These are phyloP conservation scores for Spinacia oleracea DNA, from an alignment of 179 eudicot species.

Conservation along the genomic window DNA sequence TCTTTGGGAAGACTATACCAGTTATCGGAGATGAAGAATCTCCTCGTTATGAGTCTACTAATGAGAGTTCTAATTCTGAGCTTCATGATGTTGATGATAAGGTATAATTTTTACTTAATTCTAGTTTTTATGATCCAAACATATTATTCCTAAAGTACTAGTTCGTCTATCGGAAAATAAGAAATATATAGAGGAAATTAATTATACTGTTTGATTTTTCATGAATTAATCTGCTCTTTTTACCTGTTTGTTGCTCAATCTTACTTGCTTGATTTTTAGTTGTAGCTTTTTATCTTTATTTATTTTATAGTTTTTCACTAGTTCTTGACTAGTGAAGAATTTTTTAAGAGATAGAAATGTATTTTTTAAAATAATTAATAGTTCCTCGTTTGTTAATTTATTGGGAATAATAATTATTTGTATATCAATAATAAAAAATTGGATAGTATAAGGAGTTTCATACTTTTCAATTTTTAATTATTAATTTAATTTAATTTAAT, in stretches of 20 bases:
- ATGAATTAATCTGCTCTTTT: background rate
- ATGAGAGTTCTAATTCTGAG: constrained; percentile 17
- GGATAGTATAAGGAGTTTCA: background rate
- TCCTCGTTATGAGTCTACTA: constrained; percentile 9
- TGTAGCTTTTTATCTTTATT: no score
- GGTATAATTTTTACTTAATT: constrained; percentile 32
- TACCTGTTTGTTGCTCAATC: constrained; percentile 31
- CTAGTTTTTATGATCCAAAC: background rate
- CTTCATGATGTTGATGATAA: constrained; percentile 23
- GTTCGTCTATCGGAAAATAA: no score
- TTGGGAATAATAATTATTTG: no score
- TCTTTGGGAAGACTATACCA: constrained; percentile 19
- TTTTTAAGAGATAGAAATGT: background rate
- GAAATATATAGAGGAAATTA: no score
- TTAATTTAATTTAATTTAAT: background rate
- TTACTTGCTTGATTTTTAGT: background rate
- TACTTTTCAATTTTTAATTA: background rate
- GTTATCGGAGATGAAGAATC: constrained; percentile 12
- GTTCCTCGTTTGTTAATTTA: no score
- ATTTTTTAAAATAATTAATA: background rate
- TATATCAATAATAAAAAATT: background rate
- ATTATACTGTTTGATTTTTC: background rate
- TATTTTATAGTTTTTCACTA: background rate
- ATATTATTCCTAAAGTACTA: no score
- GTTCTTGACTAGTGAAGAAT: background rate